Conservation (phyloP, 208 protist genomes). For the Giardia muris region DNA sequence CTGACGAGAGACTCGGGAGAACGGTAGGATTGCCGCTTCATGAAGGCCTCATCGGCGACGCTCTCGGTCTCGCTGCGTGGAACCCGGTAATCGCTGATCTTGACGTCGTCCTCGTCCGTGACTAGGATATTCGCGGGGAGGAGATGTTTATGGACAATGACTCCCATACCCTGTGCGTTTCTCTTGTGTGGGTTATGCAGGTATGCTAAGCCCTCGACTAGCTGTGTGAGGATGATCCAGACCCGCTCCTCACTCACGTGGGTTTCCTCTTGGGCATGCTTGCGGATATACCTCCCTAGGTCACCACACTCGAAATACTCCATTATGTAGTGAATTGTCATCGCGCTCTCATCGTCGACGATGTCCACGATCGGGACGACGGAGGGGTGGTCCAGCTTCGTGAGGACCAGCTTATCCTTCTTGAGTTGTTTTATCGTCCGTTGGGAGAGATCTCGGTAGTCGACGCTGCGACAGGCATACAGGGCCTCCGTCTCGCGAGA, state of each 20-base stretch:
- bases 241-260: background rate
- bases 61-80: background rate
- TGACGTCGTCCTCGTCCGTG: background rate
- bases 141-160: background rate
- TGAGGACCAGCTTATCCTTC: constrained; percentile 49
- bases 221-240: background rate
- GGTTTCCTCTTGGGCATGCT: background rate
- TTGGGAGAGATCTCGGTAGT: constrained; percentile 59
- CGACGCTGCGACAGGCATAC: constrained; percentile 34
- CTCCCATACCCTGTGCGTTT: background rate
- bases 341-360: constrained; percentile 29
- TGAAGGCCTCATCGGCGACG: background rate
- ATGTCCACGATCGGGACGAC: constrained; percentile 30
- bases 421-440: constrained; percentile 63
- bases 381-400: background rate
- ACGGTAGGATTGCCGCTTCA: background rate
- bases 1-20: background rate
- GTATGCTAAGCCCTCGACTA: background rate
- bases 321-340: constrained; percentile 41
- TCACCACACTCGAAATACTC: constrained; percentile 41
- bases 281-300: constrained; percentile 29
- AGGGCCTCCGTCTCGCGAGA: constrained; percentile 24
- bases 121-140: background rate
- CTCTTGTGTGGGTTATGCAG: background rate
- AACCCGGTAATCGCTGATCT: background rate